These are phyloP conservation scores for Candolleomyces eurysporus DNA, from an alignment of 768 basidiomycete species.

Conservation along the genomic window DNA sequence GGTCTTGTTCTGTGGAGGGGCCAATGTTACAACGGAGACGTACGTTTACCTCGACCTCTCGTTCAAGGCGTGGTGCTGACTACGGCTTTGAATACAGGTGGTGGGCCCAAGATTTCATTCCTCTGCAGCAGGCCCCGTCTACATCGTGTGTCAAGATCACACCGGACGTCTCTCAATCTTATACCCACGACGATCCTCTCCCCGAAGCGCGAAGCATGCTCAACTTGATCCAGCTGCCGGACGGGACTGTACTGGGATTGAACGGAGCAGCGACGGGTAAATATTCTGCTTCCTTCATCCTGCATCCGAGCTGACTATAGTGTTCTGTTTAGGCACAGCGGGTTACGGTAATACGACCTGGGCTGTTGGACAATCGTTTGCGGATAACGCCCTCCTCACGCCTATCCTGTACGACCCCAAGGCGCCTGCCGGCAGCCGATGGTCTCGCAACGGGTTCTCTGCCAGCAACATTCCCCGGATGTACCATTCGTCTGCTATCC, in stretches of 20 bases:
- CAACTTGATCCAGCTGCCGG: conserved; percentile 68
- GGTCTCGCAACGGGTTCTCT: conserved; percentile 57
- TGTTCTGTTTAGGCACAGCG: conserved; percentile 56
- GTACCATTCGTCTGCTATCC: conserved; percentile 74
- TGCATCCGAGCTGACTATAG: background rate
- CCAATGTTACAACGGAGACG: conserved; percentile 49
- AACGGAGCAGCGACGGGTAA: conserved; percentile 70
- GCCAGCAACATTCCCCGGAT: conserved; percentile 62
- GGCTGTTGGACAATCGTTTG: conserved; percentile 61
- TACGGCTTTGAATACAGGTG: conserved; percentile 32
- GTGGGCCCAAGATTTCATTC: conserved; percentile 45
- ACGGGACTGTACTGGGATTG: conserved; percentile 60
- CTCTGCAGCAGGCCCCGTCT: conserved; percentile 54
- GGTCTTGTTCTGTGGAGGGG: conserved; percentile 81
- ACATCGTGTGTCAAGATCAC: conserved; percentile 75
- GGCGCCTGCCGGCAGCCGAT: conserved; percentile 58
- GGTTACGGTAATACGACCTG: conserved; percentile 59
- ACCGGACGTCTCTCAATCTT: conserved; percentile 60
- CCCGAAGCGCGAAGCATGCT: conserved; percentile 71
- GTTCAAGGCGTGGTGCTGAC: background rate
- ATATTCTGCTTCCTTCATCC: background rate
- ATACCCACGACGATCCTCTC: conserved; percentile 61
- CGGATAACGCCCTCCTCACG: conserved; percentile 62
- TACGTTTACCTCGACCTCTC: conserved; percentile 18
- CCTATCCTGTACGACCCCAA: conserved; percentile 75